Evolutionary conservation across 2,329 filamentous ascomycete species (phyloP).

Genomic region (Plenodomus tracheiphilus): DNA sequence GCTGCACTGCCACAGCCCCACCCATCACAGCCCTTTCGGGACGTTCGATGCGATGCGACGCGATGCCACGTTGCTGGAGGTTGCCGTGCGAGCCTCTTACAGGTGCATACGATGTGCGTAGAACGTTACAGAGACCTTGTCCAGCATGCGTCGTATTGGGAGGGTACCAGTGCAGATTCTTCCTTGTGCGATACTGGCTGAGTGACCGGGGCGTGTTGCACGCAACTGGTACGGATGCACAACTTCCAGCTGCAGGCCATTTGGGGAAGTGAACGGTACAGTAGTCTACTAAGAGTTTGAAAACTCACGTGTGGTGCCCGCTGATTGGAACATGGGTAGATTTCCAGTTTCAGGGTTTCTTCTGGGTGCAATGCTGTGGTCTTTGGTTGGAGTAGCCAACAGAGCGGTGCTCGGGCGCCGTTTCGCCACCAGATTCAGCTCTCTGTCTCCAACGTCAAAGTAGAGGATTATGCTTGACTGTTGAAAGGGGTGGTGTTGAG

Average conservation of each 20-base stretch:
- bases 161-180: constrained; percentile 14
- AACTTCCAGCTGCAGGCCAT: constrained; percentile 9
- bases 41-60: constrained; percentile 16
- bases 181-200: constrained; percentile 7
- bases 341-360: constrained; percentile 15
- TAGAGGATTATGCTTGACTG: no score
- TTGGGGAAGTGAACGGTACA: constrained; percentile 1
- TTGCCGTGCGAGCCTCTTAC: constrained; percentile 5
- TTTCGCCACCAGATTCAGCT: constrained; percentile 21
- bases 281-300: not conserved
- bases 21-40: constrained; percentile 7
- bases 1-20: constrained; percentile 24
- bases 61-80: constrained; percentile 16
- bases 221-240: constrained; percentile 2
- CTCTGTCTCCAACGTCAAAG: constrained; percentile 4
- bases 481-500: no score
- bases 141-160: constrained; percentile 6
- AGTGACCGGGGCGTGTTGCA: not conserved
- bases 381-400: constrained; percentile 5
- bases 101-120: constrained; percentile 9
- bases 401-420: constrained; percentile 12
- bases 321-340: constrained; percentile 9
- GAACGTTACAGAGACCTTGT: constrained; percentile 8
- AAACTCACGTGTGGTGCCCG: constrained; percentile 5
- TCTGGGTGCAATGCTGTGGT: constrained; percentile 1